Base-by-base conservation (phyloP, 768 basidiomycete genomes). In the Tricholoma sp. region DNA sequence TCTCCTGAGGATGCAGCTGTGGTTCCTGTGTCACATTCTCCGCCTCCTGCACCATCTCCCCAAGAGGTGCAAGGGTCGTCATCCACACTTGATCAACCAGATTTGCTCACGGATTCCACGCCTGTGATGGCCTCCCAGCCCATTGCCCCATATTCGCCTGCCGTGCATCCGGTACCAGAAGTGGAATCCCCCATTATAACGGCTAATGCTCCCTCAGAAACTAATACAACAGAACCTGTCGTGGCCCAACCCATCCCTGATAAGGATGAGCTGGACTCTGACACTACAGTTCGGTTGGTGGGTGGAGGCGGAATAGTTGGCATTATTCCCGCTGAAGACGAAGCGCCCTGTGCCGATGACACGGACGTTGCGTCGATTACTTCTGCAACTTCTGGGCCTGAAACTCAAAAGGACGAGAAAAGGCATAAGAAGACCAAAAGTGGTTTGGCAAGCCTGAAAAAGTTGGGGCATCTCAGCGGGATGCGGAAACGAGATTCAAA, bases 351-450 rank as follows among this genome's bases (percentile, higher is more conserved):
- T 16, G 71, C 70, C 21, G 76, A 76, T 49, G 66, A 66, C 32
- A 63, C 74, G n/a, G 78, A 81, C 47, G 62, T 68, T 16, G 70
- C 66, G 19, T 74, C 77, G 2, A 56, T 76, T 4, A 65, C 64
- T 27, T 74, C 79, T 5, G 66, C 71, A 14, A 64, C 64, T 24
- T 74, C 79, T 5, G 66, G 71, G 14, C 31, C 63, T 7, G 60
- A 56, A 8, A 58, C 50, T n/a, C 63, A 66, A 50, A 64, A 65
- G 21, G 64, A 55, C 31, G 68, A 66, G 56, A 76, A 78, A 63
- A 69, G 69, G 41, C 80, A 81, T 37, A 79, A 79, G 69, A 85
- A 83, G 73, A 81, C 76, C 58, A 83, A 77, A 67, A 84, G 84
- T 66, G 74, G 81, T 50, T 72, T 84, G 46, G 74, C 81, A 27